Percentiles rank a stretch among this genome's conserved stretches.
Evolutionary conservation across 306 rosid genomes (phyloP).

Genomic region (Begonia masoniana): DNA sequence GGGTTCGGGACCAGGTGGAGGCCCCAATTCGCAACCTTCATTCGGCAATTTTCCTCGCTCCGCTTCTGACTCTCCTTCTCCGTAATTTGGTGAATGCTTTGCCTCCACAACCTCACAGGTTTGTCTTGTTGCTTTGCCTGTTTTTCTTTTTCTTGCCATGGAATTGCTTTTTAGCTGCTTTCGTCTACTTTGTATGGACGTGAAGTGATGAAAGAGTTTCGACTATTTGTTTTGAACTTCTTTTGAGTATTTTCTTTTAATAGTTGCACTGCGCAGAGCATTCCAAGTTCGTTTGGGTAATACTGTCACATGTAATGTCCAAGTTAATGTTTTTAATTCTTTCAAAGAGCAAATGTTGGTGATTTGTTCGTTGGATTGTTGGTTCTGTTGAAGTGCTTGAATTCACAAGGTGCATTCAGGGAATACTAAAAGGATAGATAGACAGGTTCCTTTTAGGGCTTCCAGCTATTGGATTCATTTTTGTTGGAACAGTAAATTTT

Average conservation of each 20-base stretch:
- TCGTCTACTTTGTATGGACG: background rate
- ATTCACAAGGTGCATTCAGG: too few relatives aligned
- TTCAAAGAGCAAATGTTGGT: background rate
- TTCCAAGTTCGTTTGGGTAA: background rate
- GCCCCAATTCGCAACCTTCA: constrained; percentile 18
- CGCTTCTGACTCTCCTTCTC: constrained; percentile 18
- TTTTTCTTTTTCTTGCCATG: background rate
- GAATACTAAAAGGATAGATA: too few relatives aligned
- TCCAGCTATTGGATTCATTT: too few relatives aligned
- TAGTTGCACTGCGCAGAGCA: background rate
- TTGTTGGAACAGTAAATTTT: too few relatives aligned
- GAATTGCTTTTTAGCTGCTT: background rate
- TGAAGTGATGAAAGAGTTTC: background rate
- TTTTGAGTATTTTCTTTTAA: background rate
- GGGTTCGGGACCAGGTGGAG: constrained; percentile 43
- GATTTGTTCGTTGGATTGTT: background rate
- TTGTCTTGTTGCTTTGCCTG: background rate
- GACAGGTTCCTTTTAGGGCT: too few relatives aligned
- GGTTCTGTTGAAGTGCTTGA: too few relatives aligned
- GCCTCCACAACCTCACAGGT: constrained; percentile 25
- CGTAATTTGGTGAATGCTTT: constrained; percentile 1
- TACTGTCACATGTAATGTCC: too few relatives aligned
- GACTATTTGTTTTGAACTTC: background rate
- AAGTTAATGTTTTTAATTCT: background rate
- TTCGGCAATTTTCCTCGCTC: constrained; percentile 29